Percentiles rank a stretch among this genome's conserved stretches.
phyloP scores from a whole-genome alignment of 805 yeast species.

The Spathaspora arborariae region DNA sequence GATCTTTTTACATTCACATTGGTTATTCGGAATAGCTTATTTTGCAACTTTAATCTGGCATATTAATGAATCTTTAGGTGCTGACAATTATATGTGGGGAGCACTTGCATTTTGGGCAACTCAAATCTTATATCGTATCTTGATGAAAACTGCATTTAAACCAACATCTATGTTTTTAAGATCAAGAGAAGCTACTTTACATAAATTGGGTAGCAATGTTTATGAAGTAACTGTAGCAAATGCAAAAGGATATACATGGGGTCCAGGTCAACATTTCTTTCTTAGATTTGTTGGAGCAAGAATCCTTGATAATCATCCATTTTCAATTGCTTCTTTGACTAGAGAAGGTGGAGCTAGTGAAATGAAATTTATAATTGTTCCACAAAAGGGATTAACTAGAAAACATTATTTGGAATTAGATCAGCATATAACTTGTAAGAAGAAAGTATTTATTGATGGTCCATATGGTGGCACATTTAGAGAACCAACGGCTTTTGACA shows the following conservation, averaged over 20 bases:
- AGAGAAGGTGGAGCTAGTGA: conserved; percentile 16
- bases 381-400: conserved; percentile 46
- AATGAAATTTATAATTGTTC: conserved; percentile 43
- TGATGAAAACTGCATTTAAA: conserved; percentile 43
- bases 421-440: conserved; percentile 19
- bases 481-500: conserved; percentile 42
- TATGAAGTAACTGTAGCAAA: conserved; percentile 34
- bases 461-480: conserved; percentile 55
- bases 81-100: conserved; percentile 45
- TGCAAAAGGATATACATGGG: conserved; percentile 39
- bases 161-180: conserved; percentile 40
- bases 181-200: conserved; percentile 31
- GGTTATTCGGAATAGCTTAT: conserved; percentile 50
- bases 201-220: conserved; percentile 20
- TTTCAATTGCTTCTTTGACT: conserved; percentile 42
- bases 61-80: conserved; percentile 26
- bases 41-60: conserved; percentile 47
- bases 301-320: conserved; percentile 53
- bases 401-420: conserved; percentile 27
- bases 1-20: conserved; percentile 47
- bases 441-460: conserved; percentile 46
- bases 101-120: conserved; percentile 49
- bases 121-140: conserved; percentile 45
- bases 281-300: conserved; percentile 43
- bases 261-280: conserved; percentile 54